These are phyloP conservation scores for Aspergillus ustus DNA, from an alignment of 2,329 filamentous ascomycete species.

Conservation along the genomic window DNA sequence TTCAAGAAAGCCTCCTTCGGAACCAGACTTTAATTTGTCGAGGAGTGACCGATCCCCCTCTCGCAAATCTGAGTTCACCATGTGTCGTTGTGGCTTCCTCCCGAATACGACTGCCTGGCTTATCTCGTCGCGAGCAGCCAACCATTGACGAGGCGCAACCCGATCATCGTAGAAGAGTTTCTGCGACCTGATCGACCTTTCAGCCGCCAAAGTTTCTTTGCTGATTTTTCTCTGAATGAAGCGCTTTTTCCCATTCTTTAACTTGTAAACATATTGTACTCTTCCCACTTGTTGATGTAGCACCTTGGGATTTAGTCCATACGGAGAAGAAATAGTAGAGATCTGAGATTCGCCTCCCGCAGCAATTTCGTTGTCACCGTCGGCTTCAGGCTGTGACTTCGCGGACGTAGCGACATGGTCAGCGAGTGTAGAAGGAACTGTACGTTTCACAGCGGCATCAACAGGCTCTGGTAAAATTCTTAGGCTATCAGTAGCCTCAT, in stretches of 20 bases:
- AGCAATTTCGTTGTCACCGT: background rate
- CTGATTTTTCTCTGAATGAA: slow-evolving; percentile 17
- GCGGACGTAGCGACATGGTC: background rate
- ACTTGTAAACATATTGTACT: background rate
- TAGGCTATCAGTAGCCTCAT: background rate
- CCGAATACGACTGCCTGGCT: slow-evolving; percentile 28
- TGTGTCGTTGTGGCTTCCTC: background rate
- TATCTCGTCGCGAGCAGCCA: slow-evolving; percentile 26
- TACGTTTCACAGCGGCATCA: background rate
- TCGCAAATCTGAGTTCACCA: slow-evolving; percentile 17
- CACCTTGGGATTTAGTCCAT: background rate
- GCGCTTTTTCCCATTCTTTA: background rate
- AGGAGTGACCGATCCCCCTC: slow-evolving; percentile 26
- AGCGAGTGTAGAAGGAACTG: background rate
- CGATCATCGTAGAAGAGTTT: slow-evolving; percentile 22
- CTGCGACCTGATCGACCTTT: slow-evolving; percentile 28
- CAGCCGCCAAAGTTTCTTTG: slow-evolving; percentile 24
- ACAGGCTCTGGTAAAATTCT: background rate
- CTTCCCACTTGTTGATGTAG: background rate
- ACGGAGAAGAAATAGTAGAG: background rate
- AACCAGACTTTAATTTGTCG: slow-evolving; percentile 28
- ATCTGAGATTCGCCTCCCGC: background rate
- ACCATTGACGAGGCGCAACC: slow-evolving; percentile 26
- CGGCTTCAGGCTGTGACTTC: background rate
- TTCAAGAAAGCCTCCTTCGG: slow-evolving; percentile 31